Evolutionary conservation across 139 green algal genomes (phyloP), one percentile per base, ranked within the genome.

Genomic region (Zygnema circumcarinatum): DNA sequence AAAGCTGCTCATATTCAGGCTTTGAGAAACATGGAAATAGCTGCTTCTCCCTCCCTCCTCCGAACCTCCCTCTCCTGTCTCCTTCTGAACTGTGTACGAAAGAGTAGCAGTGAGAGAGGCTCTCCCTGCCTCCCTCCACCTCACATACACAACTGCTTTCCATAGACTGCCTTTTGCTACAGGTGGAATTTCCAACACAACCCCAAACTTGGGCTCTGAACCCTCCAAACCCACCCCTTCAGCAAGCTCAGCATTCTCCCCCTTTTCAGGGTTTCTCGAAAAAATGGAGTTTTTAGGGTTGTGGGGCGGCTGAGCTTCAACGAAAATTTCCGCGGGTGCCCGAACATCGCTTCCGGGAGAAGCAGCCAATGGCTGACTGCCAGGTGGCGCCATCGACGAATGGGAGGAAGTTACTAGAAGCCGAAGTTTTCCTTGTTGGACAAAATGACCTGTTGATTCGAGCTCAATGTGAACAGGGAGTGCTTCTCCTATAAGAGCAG

Each of bases 401-500:
- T 62, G 7, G 16, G 47, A 62, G 7, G 47, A 62, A 25, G 47
- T 25, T 7, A 62, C 47, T 62, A 25, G 47, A 16, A 62, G 47
- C 7, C 47, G 47, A 62, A 62, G 47, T 62, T 62, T 62, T 62
- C 47, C 47, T 62, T 62, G 47, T 62, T 62, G 7, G 32, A 90
- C 2, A 0, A 29, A 2, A 39, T 90, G 54, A 32, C 85, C 85
- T 0, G 16, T 39, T 21, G 85, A 90, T 25, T 31, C 3, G 3
- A 90, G 67, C 36, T n/a, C 20, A 36, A 90, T 67, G 33, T 67
- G 22, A 42, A 87, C 85, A 81, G 85, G 85, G 62, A 90, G 39
- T 31, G 22, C 38, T 78, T 90, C 85, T 25, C 85, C 85, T 22
- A 88, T 35, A 25, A 90, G 29, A 36, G 75, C 85, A 7, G 31